Evolutionary conservation across 2,329 filamentous ascomycete genomes (phyloP).

Genomic region (Xylariaceae sp.): DNA sequence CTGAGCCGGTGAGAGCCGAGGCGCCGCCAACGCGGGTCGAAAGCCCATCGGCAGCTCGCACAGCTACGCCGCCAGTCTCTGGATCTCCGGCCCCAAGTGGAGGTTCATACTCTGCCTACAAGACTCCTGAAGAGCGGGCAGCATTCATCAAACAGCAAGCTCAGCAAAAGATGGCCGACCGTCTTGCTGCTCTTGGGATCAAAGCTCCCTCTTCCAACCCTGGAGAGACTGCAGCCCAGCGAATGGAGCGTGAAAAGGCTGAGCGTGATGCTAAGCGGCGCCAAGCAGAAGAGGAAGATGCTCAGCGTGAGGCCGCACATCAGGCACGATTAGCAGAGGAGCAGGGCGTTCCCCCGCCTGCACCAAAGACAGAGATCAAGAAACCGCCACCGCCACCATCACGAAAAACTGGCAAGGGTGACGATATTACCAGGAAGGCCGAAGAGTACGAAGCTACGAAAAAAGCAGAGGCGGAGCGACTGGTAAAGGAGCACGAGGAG

Average conservation of each 20-base stretch:
- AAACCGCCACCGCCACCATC: slow-evolving; percentile 77
- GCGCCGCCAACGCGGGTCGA: slow-evolving; percentile 49
- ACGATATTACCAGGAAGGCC: slow-evolving; percentile 41
- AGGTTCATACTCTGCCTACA: slow-evolving; percentile 77
- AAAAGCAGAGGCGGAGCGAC: slow-evolving; percentile 63
- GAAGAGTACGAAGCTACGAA: slow-evolving; percentile 53
- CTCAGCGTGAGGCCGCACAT: slow-evolving; percentile 80
- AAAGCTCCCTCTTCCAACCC: slow-evolving; percentile 71
- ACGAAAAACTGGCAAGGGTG: slow-evolving; percentile 65
- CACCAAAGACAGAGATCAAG: slow-evolving; percentile 49
- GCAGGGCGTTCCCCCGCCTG: slow-evolving; percentile 60
- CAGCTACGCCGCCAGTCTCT: slow-evolving; percentile 49
- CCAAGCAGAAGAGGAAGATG: slow-evolving; percentile 92
- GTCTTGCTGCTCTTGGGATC: slow-evolving; percentile 88
- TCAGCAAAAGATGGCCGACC: slow-evolving; percentile 94
- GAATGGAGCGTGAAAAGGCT: slow-evolving; percentile 80
- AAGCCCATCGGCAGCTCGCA: slow-evolving; percentile 53
- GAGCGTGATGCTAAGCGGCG: slow-evolving; percentile 84
- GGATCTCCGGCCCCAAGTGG: slow-evolving; percentile 45
- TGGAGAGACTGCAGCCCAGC: slow-evolving; percentile 78
- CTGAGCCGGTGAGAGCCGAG: slow-evolving; percentile 44
- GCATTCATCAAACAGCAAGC: slow-evolving; percentile 97
- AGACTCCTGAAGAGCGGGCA: slow-evolving; percentile 88
- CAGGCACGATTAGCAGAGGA: slow-evolving; percentile 81
- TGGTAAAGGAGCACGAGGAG: slow-evolving; percentile 69